A percentile compares a stretch with the other conserved stretches of the same genome.
Evolutionary conservation across 2,329 filamentous ascomycete genomes (phyloP).

Genomic region (Teratosphaeriaceae sp.): DNA sequence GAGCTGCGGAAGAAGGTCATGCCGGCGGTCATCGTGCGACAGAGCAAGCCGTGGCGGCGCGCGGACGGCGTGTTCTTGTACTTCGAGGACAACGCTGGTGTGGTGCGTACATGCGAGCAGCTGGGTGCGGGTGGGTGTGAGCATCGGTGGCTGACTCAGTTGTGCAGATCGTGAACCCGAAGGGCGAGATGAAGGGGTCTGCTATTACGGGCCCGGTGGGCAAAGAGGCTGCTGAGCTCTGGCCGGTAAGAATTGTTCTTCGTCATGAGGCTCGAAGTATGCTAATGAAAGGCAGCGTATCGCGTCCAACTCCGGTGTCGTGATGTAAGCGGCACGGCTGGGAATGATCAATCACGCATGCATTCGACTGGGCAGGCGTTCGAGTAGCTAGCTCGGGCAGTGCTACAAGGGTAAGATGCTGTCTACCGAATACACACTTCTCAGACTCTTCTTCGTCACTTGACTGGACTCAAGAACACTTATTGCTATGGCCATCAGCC

Average conservation of each 20-base stretch:
- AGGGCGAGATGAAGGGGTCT: slow-evolving; percentile 99
- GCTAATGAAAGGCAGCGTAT: slow-evolving; percentile 63
- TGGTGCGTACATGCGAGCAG: slow-evolving; percentile 57
- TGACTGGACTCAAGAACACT: too few species aligned
- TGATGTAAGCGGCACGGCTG: slow-evolving; percentile 62
- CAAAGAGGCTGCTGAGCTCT: slow-evolving; percentile 99
- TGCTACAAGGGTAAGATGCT: not conserved
- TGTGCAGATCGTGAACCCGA: slow-evolving; percentile 93
- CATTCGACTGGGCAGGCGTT: slow-evolving; percentile 1
- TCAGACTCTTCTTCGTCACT: too few species aligned
- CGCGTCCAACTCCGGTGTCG: slow-evolving; percentile 98
- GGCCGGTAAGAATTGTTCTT: slow-evolving; percentile 67
- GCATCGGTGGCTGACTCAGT: slow-evolving; percentile 1
- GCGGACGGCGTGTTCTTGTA: slow-evolving; percentile 98
- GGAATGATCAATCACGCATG: slow-evolving; percentile 1
- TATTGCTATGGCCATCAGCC: too few species aligned
- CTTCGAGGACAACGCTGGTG: slow-evolving; percentile 99
- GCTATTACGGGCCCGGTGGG: slow-evolving; percentile 98
- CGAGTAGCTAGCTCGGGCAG: not conserved
- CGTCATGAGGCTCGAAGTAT: not conserved
- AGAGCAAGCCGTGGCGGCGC: slow-evolving; percentile 99
- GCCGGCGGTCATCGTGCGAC: slow-evolving; percentile 97
- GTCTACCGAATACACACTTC: too few species aligned
- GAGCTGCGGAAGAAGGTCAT: slow-evolving; percentile 99
- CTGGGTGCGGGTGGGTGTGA: not conserved